Evolutionary conservation across 2,329 filamentous ascomycete species (phyloP).

Genomic region (Epichloe gansuensis): DNA sequence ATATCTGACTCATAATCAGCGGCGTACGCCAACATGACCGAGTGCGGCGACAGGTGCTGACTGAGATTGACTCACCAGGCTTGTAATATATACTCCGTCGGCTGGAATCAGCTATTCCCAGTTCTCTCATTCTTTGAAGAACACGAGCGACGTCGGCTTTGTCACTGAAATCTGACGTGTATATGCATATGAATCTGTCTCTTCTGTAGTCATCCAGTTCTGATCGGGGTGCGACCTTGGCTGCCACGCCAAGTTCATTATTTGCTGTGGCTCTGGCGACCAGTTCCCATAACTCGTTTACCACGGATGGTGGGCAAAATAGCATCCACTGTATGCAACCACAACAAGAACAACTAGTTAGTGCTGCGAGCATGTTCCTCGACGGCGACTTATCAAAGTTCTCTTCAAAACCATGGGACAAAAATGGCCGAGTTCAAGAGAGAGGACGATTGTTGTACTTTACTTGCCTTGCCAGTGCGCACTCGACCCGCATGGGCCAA

Average conservation of each 20-base stretch:
- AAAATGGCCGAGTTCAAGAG: neutral
- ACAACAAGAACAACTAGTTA: neutral
- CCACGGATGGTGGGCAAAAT: constrained; percentile 41
- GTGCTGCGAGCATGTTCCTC: neutral
- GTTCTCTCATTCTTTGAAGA: constrained; percentile 45
- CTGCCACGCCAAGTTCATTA: constrained; percentile 57
- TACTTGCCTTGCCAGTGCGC: constrained; percentile 50
- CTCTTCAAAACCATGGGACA: neutral
- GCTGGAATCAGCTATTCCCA: constrained; percentile 43
- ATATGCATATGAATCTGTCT: constrained; percentile 58
- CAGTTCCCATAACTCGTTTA: constrained; percentile 52
- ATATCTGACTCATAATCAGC: constrained; percentile 35
- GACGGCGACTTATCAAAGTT: neutral
- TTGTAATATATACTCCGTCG: constrained; percentile 63
- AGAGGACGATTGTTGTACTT: neutral
- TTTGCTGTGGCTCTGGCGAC: constrained; percentile 56
- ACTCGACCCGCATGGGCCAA: constrained; percentile 48
- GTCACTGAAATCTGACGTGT: constrained; percentile 65
- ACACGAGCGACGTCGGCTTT: constrained; percentile 57
- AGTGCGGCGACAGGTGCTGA: neutral
- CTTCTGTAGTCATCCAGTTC: constrained; percentile 26
- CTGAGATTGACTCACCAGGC: constrained; percentile 37
- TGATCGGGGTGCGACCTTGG: constrained; percentile 56
- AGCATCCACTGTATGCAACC: constrained; percentile 54
- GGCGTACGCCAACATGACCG: neutral